Percentiles rank a stretch among this genome's conserved stretches.
Conservation (phyloP, 768 basidiomycete species). For the Xerocomus potaroensis region DNA sequence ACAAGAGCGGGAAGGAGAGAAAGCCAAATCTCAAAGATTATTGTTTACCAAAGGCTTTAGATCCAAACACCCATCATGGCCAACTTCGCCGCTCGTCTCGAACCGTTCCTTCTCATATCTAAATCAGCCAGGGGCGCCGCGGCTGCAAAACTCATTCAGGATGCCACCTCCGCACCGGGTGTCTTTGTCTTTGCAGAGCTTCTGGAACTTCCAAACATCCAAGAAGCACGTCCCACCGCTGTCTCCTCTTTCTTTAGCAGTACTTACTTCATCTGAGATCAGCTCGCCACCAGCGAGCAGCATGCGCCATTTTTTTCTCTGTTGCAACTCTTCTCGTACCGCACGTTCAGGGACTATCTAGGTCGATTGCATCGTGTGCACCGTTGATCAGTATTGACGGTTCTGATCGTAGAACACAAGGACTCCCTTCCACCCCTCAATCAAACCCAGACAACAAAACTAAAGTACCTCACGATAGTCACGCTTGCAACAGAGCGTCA, state of each 20-base stretch:
- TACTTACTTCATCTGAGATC: constrained; percentile 7
- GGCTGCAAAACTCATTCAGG: constrained; percentile 82
- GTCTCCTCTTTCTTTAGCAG: neutral
- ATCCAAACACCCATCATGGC: constrained; percentile 29
- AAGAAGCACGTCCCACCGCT: constrained; percentile 54
- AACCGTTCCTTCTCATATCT: constrained; percentile 88
- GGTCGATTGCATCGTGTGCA: constrained; percentile 41
- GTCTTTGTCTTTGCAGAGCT: constrained; percentile 92
- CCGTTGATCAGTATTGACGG: neutral
- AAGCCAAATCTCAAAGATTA: neutral
- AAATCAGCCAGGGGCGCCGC: constrained; percentile 91
- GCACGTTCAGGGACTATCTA: constrained; percentile 79
- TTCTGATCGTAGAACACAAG: constrained; percentile 51
- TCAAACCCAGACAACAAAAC: constrained; percentile 71
- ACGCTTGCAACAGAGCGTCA: constrained; percentile 73
- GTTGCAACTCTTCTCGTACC: constrained; percentile 86
- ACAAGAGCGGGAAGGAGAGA: constrained; percentile 5
- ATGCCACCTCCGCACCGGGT: constrained; percentile 84
- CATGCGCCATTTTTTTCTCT: constrained; percentile 58
- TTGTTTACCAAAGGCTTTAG: neutral
- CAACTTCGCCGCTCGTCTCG: constrained; percentile 65
- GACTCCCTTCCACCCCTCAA: constrained; percentile 64
- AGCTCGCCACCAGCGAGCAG: constrained; percentile 69
- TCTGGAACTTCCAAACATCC: constrained; percentile 75
- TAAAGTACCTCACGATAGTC: constrained; percentile 91